phyloP scores from a whole-genome alignment of 352 stramenopile species.

The Pythium rishiriense region DNA sequence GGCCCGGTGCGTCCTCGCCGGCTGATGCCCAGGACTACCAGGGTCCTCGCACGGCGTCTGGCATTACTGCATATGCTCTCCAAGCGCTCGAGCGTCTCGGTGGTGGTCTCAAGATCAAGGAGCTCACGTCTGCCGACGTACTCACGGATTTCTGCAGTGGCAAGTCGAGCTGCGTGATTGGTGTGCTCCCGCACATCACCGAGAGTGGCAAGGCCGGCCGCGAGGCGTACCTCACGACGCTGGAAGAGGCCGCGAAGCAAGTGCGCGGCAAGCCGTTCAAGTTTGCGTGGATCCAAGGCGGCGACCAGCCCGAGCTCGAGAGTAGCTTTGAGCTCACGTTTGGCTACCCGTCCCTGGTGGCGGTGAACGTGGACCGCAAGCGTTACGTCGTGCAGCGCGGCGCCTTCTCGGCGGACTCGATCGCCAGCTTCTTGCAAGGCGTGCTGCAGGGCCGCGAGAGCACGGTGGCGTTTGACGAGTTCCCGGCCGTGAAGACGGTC shows the following conservation, averaged over 20 bases:
- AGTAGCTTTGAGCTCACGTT: conserved; percentile 88
- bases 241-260: conserved; percentile 82
- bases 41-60: conserved; percentile 78
- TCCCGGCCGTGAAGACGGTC: conserved; percentile 65
- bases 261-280: conserved; percentile 90
- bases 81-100: conserved; percentile 70
- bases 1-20: conserved; percentile 54
- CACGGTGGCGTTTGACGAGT: conserved; percentile 60
- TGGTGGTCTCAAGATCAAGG: conserved; percentile 75
- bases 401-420: conserved; percentile 65
- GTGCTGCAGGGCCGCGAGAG: conserved; percentile 70
- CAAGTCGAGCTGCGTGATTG: conserved; percentile 90
- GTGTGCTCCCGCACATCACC: conserved; percentile 87
- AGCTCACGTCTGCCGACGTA: conserved; percentile 63
- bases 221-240: conserved; percentile 80
- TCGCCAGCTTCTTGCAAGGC: conserved; percentile 70
- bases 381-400: conserved; percentile 81
- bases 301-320: conserved; percentile 85
- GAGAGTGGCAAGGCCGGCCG: conserved; percentile 85
- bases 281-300: conserved; percentile 91
- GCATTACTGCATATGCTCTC: conserved; percentile 80
- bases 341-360: conserved; percentile 89
- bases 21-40: conserved; percentile 84
- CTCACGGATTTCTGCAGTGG: conserved; percentile 84
- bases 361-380: conserved; percentile 86